Conservation (phyloP, 2,329 filamentous ascomycete species). For the Venturia carpophila region DNA sequence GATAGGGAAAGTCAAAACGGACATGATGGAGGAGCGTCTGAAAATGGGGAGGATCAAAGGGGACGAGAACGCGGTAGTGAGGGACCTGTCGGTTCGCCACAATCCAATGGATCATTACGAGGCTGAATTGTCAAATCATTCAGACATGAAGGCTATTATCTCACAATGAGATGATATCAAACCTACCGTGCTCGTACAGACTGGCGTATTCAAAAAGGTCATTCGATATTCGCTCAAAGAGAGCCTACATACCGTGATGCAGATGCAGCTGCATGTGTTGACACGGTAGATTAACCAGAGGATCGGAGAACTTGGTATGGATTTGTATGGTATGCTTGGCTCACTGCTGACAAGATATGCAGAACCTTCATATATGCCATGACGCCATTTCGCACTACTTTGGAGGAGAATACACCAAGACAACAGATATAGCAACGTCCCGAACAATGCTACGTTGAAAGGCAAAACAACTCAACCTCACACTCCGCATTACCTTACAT, state of each 20-base stretch:
- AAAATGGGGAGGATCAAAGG: background rate
- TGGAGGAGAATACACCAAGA: background rate
- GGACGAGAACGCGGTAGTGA: background rate
- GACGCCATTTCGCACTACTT: background rate
- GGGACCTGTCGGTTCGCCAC: background rate
- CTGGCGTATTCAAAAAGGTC: background rate
- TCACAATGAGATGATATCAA: background rate
- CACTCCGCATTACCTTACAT: background rate
- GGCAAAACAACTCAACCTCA: background rate
- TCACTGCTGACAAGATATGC: background rate
- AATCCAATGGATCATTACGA: background rate
- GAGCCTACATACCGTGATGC: background rate
- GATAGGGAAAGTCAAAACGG: conserved; percentile 23
- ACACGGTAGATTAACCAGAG: background rate
- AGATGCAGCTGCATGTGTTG: background rate
- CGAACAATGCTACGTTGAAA: background rate
- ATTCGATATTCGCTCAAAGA: background rate
- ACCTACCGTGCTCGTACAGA: background rate
- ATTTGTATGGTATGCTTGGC: background rate
- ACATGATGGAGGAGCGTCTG: conserved; percentile 3
- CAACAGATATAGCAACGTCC: background rate
- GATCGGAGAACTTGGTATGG: background rate
- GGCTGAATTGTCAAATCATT: background rate
- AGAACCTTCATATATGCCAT: background rate
- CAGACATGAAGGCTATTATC: background rate